Evolutionary conservation across 2,329 filamentous ascomycete genomes (phyloP).

Genomic region (Paradendryphiella salina): DNA sequence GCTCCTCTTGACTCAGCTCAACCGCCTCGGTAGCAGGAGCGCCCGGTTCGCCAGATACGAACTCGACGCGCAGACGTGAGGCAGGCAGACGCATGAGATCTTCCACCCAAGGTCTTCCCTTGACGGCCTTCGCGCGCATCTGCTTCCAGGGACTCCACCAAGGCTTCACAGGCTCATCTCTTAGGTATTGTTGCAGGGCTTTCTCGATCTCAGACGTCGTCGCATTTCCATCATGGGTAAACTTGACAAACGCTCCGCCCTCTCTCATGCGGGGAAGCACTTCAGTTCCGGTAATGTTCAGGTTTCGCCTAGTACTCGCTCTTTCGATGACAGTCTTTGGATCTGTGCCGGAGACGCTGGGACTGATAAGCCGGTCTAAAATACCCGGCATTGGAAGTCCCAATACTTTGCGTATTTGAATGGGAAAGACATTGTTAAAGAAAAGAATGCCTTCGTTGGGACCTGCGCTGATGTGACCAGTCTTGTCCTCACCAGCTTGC

Average conservation of each 20-base stretch:
- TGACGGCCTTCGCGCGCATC: conserved; percentile 73
- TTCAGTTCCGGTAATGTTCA: conserved; percentile 73
- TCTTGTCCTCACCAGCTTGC: conserved; percentile 64
- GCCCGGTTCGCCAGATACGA: conserved; percentile 73
- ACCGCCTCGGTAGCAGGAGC: conserved; percentile 68
- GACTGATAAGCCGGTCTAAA: conserved; percentile 57
- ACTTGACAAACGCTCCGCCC: conserved; percentile 91
- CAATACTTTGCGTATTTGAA: conserved; percentile 69
- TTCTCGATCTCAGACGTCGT: conserved; percentile 61
- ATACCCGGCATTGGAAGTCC: conserved; percentile 58
- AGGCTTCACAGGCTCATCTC: conserved; percentile 73
- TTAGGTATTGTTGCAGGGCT: conserved; percentile 64
- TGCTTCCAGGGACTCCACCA: conserved; percentile 87
- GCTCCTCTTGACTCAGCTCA: conserved; percentile 80
- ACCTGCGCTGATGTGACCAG: conserved; percentile 77
- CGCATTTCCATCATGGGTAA: conserved; percentile 59
- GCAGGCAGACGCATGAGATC: conserved; percentile 85
- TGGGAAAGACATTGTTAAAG: conserved; percentile 87
- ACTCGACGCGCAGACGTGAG: conserved; percentile 77
- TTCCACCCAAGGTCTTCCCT: conserved; percentile 89
- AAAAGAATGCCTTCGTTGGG: conserved; percentile 83
- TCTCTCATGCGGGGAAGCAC: conserved; percentile 85
- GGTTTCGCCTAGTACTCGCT: conserved; percentile 62
- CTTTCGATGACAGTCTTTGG: conserved; percentile 58
- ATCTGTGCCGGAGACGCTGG: conserved; percentile 58